Conservation (phyloP, 2,329 filamentous ascomycete genomes). For the Cladosporium sp. region DNA sequence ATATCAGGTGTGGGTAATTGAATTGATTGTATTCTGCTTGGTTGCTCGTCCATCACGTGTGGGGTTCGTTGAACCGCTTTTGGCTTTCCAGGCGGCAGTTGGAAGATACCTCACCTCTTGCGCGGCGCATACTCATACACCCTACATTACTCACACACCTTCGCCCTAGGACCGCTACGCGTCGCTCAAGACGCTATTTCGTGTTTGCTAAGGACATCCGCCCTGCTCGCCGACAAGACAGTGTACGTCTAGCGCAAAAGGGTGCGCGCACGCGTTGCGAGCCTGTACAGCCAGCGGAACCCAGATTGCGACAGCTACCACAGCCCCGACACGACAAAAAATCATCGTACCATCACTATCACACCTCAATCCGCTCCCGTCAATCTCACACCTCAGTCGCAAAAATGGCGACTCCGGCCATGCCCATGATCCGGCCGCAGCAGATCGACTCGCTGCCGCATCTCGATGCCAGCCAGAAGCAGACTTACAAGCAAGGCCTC, state of each 20-base stretch:
- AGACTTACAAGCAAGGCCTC: conserved; percentile 56
- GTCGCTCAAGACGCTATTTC: background rate
- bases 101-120: background rate
- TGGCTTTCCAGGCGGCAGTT: background rate
- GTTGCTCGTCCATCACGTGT: background rate
- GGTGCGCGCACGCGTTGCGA: background rate
- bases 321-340: background rate
- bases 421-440: conserved; percentile 48
- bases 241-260: background rate
- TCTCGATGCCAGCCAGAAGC: conserved; percentile 56
- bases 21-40: background rate
- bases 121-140: background rate
- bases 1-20: background rate
- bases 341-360: background rate
- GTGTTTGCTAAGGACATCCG: background rate
- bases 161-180: background rate
- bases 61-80: background rate
- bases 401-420: background rate
- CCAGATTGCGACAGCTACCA: background rate
- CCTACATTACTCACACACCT: background rate
- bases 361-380: background rate
- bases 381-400: background rate
- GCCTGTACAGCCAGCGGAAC: background rate
- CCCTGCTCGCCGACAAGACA: background rate
- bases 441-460: conserved; percentile 55